A percentile compares a stretch with the other conserved stretches of the same genome.
phyloP scores from a whole-genome alignment of 495 filamentous ascomycete genomes.

The Diplogelasinospora grovesii region DNA sequence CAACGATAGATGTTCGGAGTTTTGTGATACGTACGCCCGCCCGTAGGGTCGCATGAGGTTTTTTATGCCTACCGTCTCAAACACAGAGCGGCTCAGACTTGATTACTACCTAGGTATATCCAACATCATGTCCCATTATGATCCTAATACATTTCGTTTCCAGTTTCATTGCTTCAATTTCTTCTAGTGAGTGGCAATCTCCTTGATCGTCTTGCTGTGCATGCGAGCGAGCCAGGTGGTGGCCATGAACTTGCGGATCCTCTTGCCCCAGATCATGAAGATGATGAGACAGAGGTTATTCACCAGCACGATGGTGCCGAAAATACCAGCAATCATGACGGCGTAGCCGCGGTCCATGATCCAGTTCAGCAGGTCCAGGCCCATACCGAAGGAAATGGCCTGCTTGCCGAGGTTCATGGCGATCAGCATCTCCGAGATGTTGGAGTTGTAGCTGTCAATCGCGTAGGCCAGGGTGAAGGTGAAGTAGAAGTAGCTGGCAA shows the following conservation, averaged over 20 bases:
- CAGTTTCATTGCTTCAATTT: too few relatives aligned
- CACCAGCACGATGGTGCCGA: constrained; percentile 44
- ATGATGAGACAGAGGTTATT: constrained; percentile 51
- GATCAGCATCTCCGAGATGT: constrained; percentile 58
- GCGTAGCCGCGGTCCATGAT: constrained; percentile 49
- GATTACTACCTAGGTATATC: too few relatives aligned
- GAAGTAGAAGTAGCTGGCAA: constrained; percentile 51
- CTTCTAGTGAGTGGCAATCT: constrained; percentile 9
- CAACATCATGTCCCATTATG: too few relatives aligned
- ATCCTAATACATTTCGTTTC: too few relatives aligned
- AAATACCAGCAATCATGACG: constrained; percentile 52
- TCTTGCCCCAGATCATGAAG: constrained; percentile 54
- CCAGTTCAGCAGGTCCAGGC: constrained; percentile 52
- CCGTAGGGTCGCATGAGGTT: too few relatives aligned
- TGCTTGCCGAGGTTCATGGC: constrained; percentile 65
- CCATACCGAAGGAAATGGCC: constrained; percentile 56
- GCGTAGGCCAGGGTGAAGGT: constrained; percentile 55
- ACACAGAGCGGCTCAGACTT: too few relatives aligned
- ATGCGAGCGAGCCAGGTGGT: constrained; percentile 45
- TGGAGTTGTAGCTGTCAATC: constrained; percentile 52
- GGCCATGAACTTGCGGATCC: constrained; percentile 43
- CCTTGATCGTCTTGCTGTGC: constrained; percentile 6
- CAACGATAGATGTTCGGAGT: too few relatives aligned
- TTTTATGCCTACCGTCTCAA: too few relatives aligned
- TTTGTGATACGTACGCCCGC: too few relatives aligned